phyloP scores from a whole-genome alignment of 1,284 basidiomycete species.

The Tylopilus sp. region DNA sequence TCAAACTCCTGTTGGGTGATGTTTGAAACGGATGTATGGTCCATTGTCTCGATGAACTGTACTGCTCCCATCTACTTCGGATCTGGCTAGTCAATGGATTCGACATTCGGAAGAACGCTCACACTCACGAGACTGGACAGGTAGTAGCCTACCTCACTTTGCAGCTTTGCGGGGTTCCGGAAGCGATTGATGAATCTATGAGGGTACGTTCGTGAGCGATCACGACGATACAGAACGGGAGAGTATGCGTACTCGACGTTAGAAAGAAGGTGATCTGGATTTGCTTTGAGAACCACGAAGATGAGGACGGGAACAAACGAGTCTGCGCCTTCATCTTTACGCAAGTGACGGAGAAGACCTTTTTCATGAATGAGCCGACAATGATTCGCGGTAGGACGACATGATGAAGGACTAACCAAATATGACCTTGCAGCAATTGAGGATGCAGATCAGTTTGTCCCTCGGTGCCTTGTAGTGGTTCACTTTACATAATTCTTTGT shows the following conservation, averaged over 20 bases:
- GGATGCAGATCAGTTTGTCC: slow-evolving; percentile 96
- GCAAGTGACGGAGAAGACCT: slow-evolving; percentile 88
- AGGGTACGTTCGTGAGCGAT: neutral
- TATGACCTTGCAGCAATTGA: slow-evolving; percentile 99
- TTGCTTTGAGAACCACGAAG: slow-evolving; percentile 90
- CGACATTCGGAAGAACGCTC: neutral
- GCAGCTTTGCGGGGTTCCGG: slow-evolving; percentile 82
- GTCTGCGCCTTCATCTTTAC: slow-evolving; percentile 79
- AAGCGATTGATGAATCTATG: slow-evolving; percentile 93
- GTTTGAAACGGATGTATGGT: slow-evolving; percentile 87
- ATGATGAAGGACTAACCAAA: slow-evolving; percentile 65
- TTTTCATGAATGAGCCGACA: slow-evolving; percentile 2
- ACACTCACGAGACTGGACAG: slow-evolving; percentile 82
- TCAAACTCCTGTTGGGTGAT: slow-evolving; percentile 95
- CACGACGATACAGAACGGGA: neutral
- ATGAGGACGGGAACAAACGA: slow-evolving; percentile 95
- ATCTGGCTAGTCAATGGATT: slow-evolving; percentile 6
- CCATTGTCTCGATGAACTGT: slow-evolving; percentile 65
- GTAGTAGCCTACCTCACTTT: slow-evolving; percentile 97
- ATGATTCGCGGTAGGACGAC: slow-evolving; percentile 10
- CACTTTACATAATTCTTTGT: slow-evolving; percentile 85
- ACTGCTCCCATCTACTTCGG: slow-evolving; percentile 27
- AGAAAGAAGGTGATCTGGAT: slow-evolving; percentile 89
- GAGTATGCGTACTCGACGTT: slow-evolving; percentile 78
- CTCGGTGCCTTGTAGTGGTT: slow-evolving; percentile 98